These are phyloP conservation scores for Monosporascus sp. DNA, from an alignment of 2,329 filamentous ascomycete species.

Conservation along the genomic window DNA sequence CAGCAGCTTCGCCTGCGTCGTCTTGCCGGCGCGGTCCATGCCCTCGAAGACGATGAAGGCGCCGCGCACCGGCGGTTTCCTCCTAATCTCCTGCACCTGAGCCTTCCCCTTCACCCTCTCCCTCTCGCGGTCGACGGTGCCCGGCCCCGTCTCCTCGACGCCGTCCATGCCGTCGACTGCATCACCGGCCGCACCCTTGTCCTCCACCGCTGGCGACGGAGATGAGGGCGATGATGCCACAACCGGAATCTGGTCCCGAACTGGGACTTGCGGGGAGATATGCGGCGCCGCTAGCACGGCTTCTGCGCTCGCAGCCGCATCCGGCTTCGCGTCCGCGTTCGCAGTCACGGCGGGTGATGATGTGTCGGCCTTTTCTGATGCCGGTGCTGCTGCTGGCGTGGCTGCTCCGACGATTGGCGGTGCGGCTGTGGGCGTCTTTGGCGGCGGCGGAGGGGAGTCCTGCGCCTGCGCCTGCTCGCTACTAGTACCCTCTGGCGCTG, in stretches of 20 bases:
- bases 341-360: too few relatives aligned
- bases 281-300: conserved; percentile 22
- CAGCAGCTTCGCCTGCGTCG: conserved; percentile 75
- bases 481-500: not conserved
- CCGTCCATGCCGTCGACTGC: conserved; percentile 14
- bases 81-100: not conserved
- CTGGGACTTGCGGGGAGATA: conserved; percentile 20
- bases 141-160: conserved; percentile 10
- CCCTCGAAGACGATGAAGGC: conserved; percentile 82
- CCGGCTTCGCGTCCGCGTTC: not conserved
- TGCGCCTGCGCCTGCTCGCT: not conserved
- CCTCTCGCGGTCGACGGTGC: not conserved
- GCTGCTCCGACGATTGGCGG: not conserved
- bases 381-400: too few relatives aligned
- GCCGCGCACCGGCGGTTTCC: conserved; percentile 45
- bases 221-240: conserved; percentile 3
- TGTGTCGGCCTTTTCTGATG: too few relatives aligned
- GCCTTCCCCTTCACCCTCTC: not conserved
- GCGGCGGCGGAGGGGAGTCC: not conserved
- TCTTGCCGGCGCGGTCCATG: conserved; percentile 86
- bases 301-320: conserved; percentile 4
- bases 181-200: not conserved
- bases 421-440: not conserved
- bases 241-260: conserved; percentile 19
- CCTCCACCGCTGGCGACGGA: conserved; percentile 1